phyloP scores from a whole-genome alignment of 2,329 filamentous ascomycete genomes.

The Apiospora hydei region DNA sequence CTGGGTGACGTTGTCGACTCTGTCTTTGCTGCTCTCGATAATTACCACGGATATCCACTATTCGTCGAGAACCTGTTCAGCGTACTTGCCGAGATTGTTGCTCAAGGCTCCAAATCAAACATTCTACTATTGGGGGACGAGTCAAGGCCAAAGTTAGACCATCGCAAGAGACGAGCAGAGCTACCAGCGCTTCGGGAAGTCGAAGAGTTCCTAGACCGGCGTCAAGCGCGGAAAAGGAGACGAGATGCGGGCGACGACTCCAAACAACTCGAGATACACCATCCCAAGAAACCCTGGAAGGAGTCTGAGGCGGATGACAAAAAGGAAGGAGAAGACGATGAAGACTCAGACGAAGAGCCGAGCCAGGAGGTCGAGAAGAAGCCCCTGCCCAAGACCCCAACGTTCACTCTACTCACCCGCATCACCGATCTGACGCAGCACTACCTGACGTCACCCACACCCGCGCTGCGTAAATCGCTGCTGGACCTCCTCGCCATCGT shows the following conservation, averaged over 20 bases:
- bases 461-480: slow-evolving; percentile 78
- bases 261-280: slow-evolving; percentile 31
- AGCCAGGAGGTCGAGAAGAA: slow-evolving; percentile 53
- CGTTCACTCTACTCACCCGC: slow-evolving; percentile 80
- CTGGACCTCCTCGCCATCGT: slow-evolving; percentile 79
- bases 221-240: slow-evolving; percentile 52
- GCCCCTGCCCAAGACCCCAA: slow-evolving; percentile 74
- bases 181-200: slow-evolving; percentile 53
- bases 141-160: slow-evolving; percentile 45
- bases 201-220: slow-evolving; percentile 68
- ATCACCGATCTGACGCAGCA: slow-evolving; percentile 88
- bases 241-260: slow-evolving; percentile 43
- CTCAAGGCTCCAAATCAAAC: slow-evolving; percentile 74
- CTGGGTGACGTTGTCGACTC: slow-evolving; percentile 90
- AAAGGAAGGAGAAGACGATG: slow-evolving; percentile 39
- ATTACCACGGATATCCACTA: slow-evolving; percentile 89
- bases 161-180: slow-evolving; percentile 48
- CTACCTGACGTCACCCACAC: slow-evolving; percentile 86
- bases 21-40: slow-evolving; percentile 91
- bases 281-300: slow-evolving; percentile 48
- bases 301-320: slow-evolving; percentile 37
- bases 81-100: slow-evolving; percentile 82
- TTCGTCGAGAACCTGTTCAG: slow-evolving; percentile 87
- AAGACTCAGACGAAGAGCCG: slow-evolving; percentile 46
- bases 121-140: slow-evolving; percentile 55